These are phyloP conservation scores for Starmerella scarabaei DNA, from an alignment of 805 yeast genomes.

Conservation along the genomic window DNA sequence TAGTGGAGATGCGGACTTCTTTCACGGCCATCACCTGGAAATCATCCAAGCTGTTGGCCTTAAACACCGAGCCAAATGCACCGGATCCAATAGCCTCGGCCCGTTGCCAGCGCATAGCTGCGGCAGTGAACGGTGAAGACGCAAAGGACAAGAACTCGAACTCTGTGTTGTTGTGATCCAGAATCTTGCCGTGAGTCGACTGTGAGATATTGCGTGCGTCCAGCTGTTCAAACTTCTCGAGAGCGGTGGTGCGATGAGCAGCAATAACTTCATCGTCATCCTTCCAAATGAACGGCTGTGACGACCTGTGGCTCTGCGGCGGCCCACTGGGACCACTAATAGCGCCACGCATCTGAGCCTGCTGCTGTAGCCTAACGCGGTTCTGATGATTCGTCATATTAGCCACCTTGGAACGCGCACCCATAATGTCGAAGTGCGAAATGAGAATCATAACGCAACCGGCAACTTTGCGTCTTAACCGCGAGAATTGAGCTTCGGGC, in stretches of 20 bases:
- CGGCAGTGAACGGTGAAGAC: conserved; percentile 76
- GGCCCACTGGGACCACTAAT: background rate
- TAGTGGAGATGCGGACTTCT: conserved; percentile 81
- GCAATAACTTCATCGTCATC: conserved; percentile 41
- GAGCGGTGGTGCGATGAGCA: conserved; percentile 52
- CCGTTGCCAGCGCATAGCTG: conserved; percentile 82
- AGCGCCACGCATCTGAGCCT: background rate
- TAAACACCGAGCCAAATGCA: conserved; percentile 85
- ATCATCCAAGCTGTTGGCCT: conserved; percentile 82
- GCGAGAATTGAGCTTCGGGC: conserved; percentile 59
- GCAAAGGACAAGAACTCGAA: conserved; percentile 74
- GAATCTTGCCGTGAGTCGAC: conserved; percentile 67
- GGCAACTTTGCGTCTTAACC: conserved; percentile 69
- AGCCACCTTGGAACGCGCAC: conserved; percentile 73
- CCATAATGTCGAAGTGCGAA: conserved; percentile 96
- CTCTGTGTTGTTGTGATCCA: conserved; percentile 77
- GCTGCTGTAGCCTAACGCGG: conserved; percentile 8
- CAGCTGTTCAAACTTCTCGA: conserved; percentile 49
- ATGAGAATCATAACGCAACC: conserved; percentile 87
- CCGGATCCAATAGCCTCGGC: conserved; percentile 91
- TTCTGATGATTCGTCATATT: conserved; percentile 30
- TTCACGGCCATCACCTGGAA: conserved; percentile 97
- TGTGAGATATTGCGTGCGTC: conserved; percentile 43
- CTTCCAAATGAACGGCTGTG: conserved; percentile 27
- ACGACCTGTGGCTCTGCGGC: background rate